Conservation (phyloP, 2,329 filamentous ascomycete species). For the Teratosphaeria pseudoeucalypti region DNA sequence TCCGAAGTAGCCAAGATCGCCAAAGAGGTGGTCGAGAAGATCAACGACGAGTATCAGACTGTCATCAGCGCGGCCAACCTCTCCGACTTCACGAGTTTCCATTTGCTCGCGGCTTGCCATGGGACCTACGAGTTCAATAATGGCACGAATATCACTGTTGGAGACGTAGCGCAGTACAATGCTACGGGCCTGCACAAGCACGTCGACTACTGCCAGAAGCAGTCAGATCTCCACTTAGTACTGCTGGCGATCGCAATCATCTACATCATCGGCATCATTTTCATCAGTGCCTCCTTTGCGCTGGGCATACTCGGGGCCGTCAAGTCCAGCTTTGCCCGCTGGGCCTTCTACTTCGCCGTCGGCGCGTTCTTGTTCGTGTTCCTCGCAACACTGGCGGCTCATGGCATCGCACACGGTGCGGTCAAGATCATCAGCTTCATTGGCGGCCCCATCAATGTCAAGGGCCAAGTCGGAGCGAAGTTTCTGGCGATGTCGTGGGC, state of each 20-base stretch:
- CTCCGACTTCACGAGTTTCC: constrained; percentile 50
- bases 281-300: constrained; percentile 35
- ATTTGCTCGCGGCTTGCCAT: constrained; percentile 50
- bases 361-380: constrained; percentile 50
- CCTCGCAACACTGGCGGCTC: constrained; percentile 66
- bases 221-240: constrained; percentile 46
- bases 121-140: constrained; percentile 35
- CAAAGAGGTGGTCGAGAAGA: constrained; percentile 26
- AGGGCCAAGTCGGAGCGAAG: constrained; percentile 41
- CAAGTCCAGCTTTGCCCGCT: constrained; percentile 32
- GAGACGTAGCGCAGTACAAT: constrained; percentile 3
- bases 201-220: constrained; percentile 44
- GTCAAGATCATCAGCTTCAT: constrained; percentile 43
- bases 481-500: constrained; percentile 53
- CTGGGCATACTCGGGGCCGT: constrained; percentile 38
- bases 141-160: constrained; percentile 33
- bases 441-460: constrained; percentile 39
- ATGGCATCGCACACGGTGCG: constrained; percentile 48
- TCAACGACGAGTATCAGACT: constrained; percentile 23
- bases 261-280: constrained; percentile 41
- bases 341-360: constrained; percentile 38
- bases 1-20: constrained; percentile 31
- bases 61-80: constrained; percentile 36
- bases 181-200: constrained; percentile 37
- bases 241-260: constrained; percentile 46